Evolutionary conservation across 2,329 filamentous ascomycete genomes (phyloP).

Genomic region (Whalleya microplaca): DNA sequence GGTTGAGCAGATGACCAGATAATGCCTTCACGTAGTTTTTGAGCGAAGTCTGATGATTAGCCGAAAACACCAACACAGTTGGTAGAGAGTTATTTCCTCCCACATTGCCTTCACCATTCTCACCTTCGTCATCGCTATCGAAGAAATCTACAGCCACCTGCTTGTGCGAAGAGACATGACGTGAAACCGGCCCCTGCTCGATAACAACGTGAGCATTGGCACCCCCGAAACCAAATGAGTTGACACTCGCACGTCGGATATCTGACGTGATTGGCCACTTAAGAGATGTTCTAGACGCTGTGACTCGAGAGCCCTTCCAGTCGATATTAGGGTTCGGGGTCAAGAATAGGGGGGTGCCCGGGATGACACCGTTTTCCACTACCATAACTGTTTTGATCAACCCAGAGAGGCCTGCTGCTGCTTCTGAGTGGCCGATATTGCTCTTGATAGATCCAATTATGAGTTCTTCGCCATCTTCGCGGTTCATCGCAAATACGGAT

Average conservation of each 20-base stretch:
- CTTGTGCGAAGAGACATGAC: neutral
- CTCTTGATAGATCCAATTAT: constrained; percentile 31
- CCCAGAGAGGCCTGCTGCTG: constrained; percentile 31
- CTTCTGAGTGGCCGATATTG: constrained; percentile 38
- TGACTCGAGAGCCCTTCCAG: constrained; percentile 17
- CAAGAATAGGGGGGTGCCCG: constrained; percentile 29
- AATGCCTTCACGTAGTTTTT: constrained; percentile 26
- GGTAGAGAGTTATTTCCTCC: neutral
- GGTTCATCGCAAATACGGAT: constrained; percentile 26
- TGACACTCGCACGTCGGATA: constrained; percentile 34
- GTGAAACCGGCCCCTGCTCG: constrained; percentile 3
- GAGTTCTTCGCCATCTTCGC: constrained; percentile 11
- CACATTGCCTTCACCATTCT: neutral
- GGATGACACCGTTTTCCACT: constrained; percentile 36
- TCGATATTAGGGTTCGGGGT: constrained; percentile 22
- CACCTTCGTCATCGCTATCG: constrained; percentile 2
- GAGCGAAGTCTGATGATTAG: constrained; percentile 31
- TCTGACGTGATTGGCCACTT: constrained; percentile 27
- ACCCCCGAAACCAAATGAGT: constrained; percentile 42
- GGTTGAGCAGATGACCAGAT: constrained; percentile 31
- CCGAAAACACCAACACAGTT: constrained; percentile 28
- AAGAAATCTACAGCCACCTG: neutral
- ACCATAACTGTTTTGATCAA: constrained; percentile 39
- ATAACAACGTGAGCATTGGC: constrained; percentile 39
- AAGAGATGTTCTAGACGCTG: neutral